phyloP scores from a whole-genome alignment of 2,329 filamentous ascomycete genomes.

The Pyricularia sp. region DNA sequence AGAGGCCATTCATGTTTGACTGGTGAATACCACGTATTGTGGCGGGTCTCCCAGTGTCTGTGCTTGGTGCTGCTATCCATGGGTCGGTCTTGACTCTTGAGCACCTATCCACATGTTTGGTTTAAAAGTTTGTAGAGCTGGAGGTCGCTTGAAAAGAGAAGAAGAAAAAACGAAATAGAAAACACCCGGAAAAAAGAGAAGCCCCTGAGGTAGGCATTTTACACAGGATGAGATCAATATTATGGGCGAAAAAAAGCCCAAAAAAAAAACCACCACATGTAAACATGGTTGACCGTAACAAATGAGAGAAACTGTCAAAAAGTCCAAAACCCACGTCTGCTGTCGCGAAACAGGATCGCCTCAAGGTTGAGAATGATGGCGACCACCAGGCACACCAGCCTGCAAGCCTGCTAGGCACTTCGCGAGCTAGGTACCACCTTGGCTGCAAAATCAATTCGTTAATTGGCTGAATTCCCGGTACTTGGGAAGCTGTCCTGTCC shows the following conservation, averaged over 20 bases:
- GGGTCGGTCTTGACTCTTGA: too few relatives aligned
- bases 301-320: neutral
- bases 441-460: neutral
- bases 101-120: too few relatives aligned
- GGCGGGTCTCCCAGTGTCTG: too few relatives aligned
- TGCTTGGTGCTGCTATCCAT: too few relatives aligned
- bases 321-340: neutral
- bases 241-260: neutral
- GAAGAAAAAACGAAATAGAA: neutral
- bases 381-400: neutral
- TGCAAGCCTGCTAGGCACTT: neutral
- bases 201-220: neutral
- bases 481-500: neutral
- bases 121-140: too few relatives aligned
- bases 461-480: neutral
- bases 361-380: neutral
- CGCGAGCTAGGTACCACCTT: neutral
- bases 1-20: too few relatives aligned
- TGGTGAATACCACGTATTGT: too few relatives aligned
- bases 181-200: neutral
- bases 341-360: neutral
- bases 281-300: neutral
- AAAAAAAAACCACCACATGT: too few relatives aligned
- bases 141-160: neutral
- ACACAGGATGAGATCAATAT: neutral